Percentiles rank a stretch among this genome's conserved stretches.
Evolutionary conservation across 139 green algal genomes (phyloP).

Genomic region (Asterochloris erici): DNA sequence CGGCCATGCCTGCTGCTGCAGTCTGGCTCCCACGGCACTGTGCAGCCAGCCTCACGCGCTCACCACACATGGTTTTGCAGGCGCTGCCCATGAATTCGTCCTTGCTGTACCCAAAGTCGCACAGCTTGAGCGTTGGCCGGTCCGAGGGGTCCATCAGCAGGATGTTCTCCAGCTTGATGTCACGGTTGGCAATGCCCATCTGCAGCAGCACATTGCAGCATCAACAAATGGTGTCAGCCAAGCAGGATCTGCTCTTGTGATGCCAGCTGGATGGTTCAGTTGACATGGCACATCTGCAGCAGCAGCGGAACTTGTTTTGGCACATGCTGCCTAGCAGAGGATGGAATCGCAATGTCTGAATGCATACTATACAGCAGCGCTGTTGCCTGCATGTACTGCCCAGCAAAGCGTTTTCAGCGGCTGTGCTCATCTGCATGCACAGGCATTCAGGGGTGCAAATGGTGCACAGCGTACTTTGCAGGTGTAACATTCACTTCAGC

Average conservation of each 20-base stretch:
- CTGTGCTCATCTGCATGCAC: too few species aligned
- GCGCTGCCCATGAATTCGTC: slow-evolving; percentile 11
- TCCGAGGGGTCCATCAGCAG: slow-evolving; percentile 78
- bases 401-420: too few species aligned
- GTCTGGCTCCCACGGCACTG: slow-evolving; percentile 5
- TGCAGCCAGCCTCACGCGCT: slow-evolving; percentile 3
- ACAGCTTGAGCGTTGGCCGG: slow-evolving; percentile 90
- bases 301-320: too few species aligned
- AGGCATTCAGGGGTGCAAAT: too few species aligned
- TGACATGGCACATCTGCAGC: slow-evolving; percentile 16
- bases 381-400: too few species aligned
- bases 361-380: too few species aligned
- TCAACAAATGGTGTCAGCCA: too few species aligned
- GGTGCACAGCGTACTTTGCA: too few species aligned
- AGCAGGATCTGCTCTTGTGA: slow-evolving; percentile 50
- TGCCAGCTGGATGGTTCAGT: slow-evolving; percentile 91
- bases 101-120: slow-evolving; percentile 80
- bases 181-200: slow-evolving; percentile 37
- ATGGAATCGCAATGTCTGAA: too few species aligned
- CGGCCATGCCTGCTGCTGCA: too few species aligned
- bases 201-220: background rate
- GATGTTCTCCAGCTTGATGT: slow-evolving; percentile 98
- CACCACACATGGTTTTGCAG: slow-evolving; percentile 22
- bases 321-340: too few species aligned
- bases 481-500: too few species aligned